Evolutionary conservation across 306 rosid species (phyloP).

Genomic region (Trichosanthes truncata): DNA sequence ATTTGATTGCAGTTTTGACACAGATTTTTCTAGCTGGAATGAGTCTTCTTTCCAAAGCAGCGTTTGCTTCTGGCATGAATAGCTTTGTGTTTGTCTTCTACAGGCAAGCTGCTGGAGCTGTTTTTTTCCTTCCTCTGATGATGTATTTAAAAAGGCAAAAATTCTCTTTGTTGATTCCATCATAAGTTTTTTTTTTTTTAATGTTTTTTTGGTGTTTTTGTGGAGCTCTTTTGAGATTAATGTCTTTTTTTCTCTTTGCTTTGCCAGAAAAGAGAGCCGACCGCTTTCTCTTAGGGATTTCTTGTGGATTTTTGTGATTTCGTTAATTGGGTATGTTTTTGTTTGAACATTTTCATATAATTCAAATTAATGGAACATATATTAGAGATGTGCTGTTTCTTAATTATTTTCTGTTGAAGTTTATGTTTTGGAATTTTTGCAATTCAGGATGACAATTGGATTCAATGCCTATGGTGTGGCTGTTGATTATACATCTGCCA

Average conservation of each 20-base stretch:
- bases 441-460: conserved; percentile 47
- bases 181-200: neutral
- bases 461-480: conserved; percentile 55
- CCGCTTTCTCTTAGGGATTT: conserved; percentile 44
- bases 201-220: neutral
- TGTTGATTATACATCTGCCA: conserved; percentile 62
- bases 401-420: neutral
- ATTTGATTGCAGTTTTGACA: neutral
- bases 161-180: neutral
- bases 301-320: conserved; percentile 55
- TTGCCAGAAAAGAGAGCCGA: conserved; percentile 36
- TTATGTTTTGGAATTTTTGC: neutral
- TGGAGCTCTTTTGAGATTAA: neutral
- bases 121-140: neutral
- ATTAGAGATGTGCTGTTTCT: neutral
- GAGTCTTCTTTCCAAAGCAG: conserved; percentile 13
- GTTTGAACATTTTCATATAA: neutral
- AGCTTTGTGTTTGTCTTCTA: conserved; percentile 8
- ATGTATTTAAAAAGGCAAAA: neutral
- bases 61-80: conserved; percentile 12
- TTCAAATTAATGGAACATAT: neutral
- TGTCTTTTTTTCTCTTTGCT: neutral
- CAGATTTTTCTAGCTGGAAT: conserved; percentile 7
- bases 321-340: conserved; percentile 51
- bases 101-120: conserved; percentile 10